Percentiles rank a stretch among this genome's conserved stretches.
phyloP scores from a whole-genome alignment of 805 yeast species.

The Candida dajiaensis region DNA sequence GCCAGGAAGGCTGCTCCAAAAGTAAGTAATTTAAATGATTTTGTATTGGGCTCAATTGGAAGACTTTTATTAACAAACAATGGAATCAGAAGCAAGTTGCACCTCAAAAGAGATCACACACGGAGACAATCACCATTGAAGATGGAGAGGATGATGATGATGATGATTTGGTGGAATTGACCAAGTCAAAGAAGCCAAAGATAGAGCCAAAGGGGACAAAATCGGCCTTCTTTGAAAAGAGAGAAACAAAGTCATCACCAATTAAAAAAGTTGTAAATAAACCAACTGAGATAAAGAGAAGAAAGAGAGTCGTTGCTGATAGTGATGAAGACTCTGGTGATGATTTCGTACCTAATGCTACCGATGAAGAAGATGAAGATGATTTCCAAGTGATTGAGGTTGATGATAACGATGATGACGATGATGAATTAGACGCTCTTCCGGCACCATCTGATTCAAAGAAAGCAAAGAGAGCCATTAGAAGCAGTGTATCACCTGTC shows the following conservation, averaged over 20 bases:
- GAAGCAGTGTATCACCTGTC: constrained; percentile 3
- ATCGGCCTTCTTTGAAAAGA: constrained; percentile 2
- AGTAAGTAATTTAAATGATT: constrained; percentile 2
- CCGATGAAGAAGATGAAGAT: not conserved
- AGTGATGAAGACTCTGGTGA: constrained; percentile 12
- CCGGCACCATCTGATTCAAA: not conserved
- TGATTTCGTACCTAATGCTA: not conserved
- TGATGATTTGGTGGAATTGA: constrained; percentile 7
- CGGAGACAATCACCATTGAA: constrained; percentile 17
- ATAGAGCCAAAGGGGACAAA: constrained; percentile 1
- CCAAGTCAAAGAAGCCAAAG: constrained; percentile 9
- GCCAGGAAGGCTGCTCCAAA: constrained; percentile 9
- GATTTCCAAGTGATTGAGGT: not conserved
- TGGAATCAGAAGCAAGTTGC: not conserved
- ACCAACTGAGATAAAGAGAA: constrained; percentile 1
- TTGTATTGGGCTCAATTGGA: not conserved
- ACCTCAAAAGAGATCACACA: constrained; percentile 1
- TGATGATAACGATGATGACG: constrained; percentile 4
- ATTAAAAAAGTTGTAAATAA: not conserved
- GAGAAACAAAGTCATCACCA: constrained; percentile 5
- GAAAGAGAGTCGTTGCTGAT: not conserved
- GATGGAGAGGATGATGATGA: constrained; percentile 27
- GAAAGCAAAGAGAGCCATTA: not conserved
- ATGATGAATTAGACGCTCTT: constrained; percentile 7
- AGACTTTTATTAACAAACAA: not conserved